Evolutionary conservation across 2,329 filamentous ascomycete species (phyloP), one percentile per base, ranked within the genome.

Genomic region (Amauroascus verrucosus): DNA sequence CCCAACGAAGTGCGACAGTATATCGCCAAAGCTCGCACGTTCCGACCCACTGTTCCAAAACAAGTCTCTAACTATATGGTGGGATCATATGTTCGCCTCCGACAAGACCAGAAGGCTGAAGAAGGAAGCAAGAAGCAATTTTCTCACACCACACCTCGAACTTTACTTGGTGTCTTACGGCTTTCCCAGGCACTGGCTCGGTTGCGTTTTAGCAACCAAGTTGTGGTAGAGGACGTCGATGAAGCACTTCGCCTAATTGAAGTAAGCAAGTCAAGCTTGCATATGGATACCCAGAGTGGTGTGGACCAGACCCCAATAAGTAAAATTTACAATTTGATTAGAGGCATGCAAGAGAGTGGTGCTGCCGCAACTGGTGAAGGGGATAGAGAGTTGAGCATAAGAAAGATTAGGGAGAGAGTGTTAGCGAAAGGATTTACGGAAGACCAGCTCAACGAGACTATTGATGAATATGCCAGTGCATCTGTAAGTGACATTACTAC

Each of bases 391-490:
- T 73, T 98, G 62, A 93, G 85, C 69, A 79, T 98, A 75, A 81
- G 86, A 60, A 86, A 88, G 70, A 88, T 98, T 56, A 82, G 90
- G 67, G 90, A 96, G 70, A 76, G 93, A 60, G 89, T 98, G 28
- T 78, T 97, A 63, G 93, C 90, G 51, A 96, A 95, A 78, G 93
- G 93, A 2, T 98, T 96, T 70, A 98, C 91, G 0, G 85, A 89
- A 59, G 88, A 97, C 70, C 90, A 98, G 70, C 89, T 95, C 73
- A 78, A 86, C 64, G 80, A 80, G 61, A 85, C 90, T 18, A 77
- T 98, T 66, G 85, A 95, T 58, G 91, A 95, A 74, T 97, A 98
- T 71, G 84, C 87, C 2, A 76, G 80, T 60, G 73, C 95, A 57
- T 86, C 95, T 75, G 93, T 97, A 76, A 88, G 90, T 84, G 59